A percentile compares a stretch with the other conserved stretches of the same genome.
These are phyloP conservation scores for Glycine soja DNA, from an alignment of 306 rosid species.

Conservation along the genomic window DNA sequence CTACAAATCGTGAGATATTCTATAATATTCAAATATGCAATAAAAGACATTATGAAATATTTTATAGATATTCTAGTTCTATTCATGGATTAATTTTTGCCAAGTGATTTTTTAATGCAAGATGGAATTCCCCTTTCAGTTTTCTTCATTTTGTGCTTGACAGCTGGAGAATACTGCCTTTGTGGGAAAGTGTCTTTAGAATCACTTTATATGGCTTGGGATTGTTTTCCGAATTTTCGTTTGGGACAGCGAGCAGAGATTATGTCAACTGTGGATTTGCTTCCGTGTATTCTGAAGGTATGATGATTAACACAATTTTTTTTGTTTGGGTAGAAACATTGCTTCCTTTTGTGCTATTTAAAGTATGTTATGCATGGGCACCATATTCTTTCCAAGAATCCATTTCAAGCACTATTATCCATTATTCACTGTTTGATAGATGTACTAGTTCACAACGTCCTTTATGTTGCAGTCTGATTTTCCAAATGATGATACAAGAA, in stretches of 20 bases:
- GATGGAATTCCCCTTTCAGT: constrained; percentile 4
- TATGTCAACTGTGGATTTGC: constrained; percentile 75
- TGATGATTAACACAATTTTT: not conserved
- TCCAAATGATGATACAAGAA: constrained; percentile 70
- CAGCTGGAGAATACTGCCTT: constrained; percentile 70
- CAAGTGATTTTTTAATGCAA: not conserved
- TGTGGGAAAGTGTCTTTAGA: constrained; percentile 82
- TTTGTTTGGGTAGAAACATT: constrained; percentile 7
- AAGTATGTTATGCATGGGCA: constrained; percentile 15
- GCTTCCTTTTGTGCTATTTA: constrained; percentile 23
- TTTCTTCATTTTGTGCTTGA: constrained; percentile 44
- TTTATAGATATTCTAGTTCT: not conserved
- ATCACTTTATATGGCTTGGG: constrained; percentile 84
- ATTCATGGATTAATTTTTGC: not conserved
- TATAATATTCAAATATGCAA: too few relatives aligned
- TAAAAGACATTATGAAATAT: not conserved
- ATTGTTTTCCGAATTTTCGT: constrained; percentile 77
- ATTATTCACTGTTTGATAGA: constrained; percentile 21
- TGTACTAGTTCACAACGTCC: constrained; percentile 27
- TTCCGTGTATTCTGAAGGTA: constrained; percentile 80
- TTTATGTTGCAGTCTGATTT: constrained; percentile 68
- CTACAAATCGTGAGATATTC: not conserved
- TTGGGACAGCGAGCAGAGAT: constrained; percentile 93
- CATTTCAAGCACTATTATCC: not conserved
- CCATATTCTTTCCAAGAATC: constrained; percentile 8